A percentile compares a stretch with the other conserved stretches of the same genome.
Evolutionary conservation across 495 filamentous ascomycete species (phyloP).

Genomic region (Chaetomidium leptoderma): DNA sequence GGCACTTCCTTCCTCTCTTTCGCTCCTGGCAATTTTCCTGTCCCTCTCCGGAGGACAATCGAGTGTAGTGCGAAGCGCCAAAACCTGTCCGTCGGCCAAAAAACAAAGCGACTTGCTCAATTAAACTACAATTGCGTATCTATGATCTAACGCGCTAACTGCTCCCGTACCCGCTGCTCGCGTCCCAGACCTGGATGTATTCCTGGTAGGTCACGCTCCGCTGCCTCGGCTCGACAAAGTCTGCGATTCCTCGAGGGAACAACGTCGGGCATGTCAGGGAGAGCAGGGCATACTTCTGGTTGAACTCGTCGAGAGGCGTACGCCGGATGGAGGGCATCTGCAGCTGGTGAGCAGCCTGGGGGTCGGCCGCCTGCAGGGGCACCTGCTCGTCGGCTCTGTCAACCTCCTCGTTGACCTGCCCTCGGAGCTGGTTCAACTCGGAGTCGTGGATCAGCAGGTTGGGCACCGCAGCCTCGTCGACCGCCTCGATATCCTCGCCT

Average conservation of each 20-base stretch:
- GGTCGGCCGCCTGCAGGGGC: neutral
- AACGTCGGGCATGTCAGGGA: neutral
- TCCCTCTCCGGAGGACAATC: constrained; percentile 3
- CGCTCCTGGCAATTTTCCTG: constrained; percentile 1
- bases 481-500: neutral
- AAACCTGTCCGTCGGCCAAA: neutral
- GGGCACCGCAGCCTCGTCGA: neutral
- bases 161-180: too few relatives aligned
- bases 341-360: constrained; percentile 1
- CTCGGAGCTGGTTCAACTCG: neutral
- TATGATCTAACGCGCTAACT: too few relatives aligned
- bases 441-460: constrained; percentile 7
- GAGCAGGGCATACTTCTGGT: constrained; percentile 1
- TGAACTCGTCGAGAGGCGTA: constrained; percentile 6
- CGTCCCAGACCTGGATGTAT: constrained; percentile 2
- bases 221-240: constrained; percentile 5
- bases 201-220: constrained; percentile 1
- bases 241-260: neutral
- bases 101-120: too few relatives aligned
- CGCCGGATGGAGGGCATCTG: constrained; percentile 3
- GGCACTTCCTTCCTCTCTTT: constrained; percentile 9
- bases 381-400: neutral
- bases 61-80: neutral
- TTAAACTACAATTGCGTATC: too few relatives aligned
- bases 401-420: neutral